Evolutionary conservation across 2,329 filamentous ascomycete genomes (phyloP), one percentile per base, ranked within the genome.

Genomic region (Grosmannia huntii): DNA sequence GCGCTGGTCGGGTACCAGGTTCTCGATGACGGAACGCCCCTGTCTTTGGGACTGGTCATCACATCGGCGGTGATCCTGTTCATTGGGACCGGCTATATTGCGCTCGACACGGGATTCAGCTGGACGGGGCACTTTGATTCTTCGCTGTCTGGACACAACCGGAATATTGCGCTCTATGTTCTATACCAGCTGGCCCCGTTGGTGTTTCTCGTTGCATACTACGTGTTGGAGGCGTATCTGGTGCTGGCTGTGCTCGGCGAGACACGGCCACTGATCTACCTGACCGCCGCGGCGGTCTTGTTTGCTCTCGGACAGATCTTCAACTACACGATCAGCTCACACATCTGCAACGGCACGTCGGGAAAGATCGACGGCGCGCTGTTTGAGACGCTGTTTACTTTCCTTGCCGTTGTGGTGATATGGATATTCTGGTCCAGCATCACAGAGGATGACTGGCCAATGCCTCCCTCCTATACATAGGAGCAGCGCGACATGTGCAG

Each of bases 341-440:
- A 96, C 69, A 90, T 99, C 61, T 99, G 94, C 76, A 78, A 85
- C 25, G 89, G 89, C 51, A 89, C 90, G 0, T 68, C 77, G 49
- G 90, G 90, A 64, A 90, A 88, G 70, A 95, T 99, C 68, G 92
- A 99, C 68, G 94, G 94, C 55, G 84, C 92, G 6, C 73, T 99
- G 0, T 99, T 99, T 71, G 83, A 96, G 71, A 95, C 91, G 0
- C 75, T 97, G 7, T 97, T 99, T 74, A 97, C 91, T 0, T 77
- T 96, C 0, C 74, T 92, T 14, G 80, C 91, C 0, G 90, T 99
- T 5, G 78, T 89, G 21, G 83, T 83, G 73, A 75, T 96, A 63
- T 99, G 94, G 91, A 72, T 89, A 59, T 99, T 99, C 77, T 99
- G 94, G 94, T 95, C 90, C 53, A 96, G 90, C 74, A 99, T 99